A percentile compares a stretch with the other conserved stretches of the same genome.
Evolutionary conservation across 345 rosid genomes (phyloP).

Genomic region (Pugionium cornutum): DNA sequence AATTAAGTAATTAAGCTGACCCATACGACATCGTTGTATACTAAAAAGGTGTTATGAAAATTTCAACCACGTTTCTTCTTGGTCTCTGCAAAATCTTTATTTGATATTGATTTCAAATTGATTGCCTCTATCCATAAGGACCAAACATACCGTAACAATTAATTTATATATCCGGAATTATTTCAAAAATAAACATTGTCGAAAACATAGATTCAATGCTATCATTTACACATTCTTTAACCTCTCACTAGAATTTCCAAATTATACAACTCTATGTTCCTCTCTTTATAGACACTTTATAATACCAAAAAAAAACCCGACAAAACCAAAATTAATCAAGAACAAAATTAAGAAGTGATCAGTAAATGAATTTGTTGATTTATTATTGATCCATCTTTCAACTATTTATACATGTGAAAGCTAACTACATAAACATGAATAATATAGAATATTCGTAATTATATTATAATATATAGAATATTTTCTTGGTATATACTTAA

Average conservation of each 20-base stretch:
- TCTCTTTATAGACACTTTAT: conserved; percentile 33
- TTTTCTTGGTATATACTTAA: no score
- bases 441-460: no score
- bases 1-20: no score
- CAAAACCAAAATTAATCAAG: conserved; percentile 18
- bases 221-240: conserved; percentile 2
- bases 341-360: conserved; percentile 21
- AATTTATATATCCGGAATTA: no score
- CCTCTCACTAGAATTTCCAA: conserved; percentile 16
- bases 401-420: no score
- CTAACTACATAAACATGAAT: no score
- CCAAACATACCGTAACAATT: neutral
- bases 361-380: no score
- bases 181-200: no score
- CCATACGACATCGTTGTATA: neutral
- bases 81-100: neutral
- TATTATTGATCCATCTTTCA: no score
- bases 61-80: neutral
- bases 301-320: conserved; percentile 19
- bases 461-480: no score
- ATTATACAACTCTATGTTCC: conserved; percentile 29
- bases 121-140: neutral
- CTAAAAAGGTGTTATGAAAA: no score
- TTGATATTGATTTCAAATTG: neutral
- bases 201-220: neutral